Conservation (phyloP, 768 basidiomycete species). For the Lentinula aciculospora region DNA sequence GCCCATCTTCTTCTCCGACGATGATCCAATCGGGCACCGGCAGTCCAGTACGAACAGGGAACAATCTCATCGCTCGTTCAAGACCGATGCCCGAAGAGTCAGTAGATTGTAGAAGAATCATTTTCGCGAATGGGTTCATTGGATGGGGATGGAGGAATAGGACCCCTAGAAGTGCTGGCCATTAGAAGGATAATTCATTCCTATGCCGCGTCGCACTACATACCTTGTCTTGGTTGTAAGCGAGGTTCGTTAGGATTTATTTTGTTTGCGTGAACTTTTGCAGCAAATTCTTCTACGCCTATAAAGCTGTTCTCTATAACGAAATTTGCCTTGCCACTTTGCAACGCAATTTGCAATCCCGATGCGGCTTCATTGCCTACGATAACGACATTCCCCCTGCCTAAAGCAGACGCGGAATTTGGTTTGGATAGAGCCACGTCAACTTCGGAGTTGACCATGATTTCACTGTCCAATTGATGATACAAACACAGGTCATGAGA, state of each 20-base stretch:
- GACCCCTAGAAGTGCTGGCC: slow-evolving; percentile 27
- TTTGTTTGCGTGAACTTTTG: slow-evolving; percentile 22
- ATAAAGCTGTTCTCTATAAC: not conserved
- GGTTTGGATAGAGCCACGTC: slow-evolving; percentile 15
- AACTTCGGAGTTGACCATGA: slow-evolving; percentile 38
- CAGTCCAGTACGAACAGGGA: slow-evolving; percentile 82
- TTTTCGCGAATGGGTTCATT: slow-evolving; percentile 18
- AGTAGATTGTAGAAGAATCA: slow-evolving; percentile 57
- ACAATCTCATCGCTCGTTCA: slow-evolving; percentile 65
- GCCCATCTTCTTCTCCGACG: slow-evolving; percentile 45
- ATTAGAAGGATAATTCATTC: slow-evolving; percentile 6
- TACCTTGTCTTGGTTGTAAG: slow-evolving; percentile 7
- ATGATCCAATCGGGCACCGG: slow-evolving; percentile 76
- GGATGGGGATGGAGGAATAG: slow-evolving; percentile 71
- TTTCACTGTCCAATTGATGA: slow-evolving; percentile 64
- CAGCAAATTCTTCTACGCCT: slow-evolving; percentile 15
- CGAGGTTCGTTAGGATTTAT: slow-evolving; percentile 10
- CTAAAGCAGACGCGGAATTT: slow-evolving; percentile 19
- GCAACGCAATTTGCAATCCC: not conserved
- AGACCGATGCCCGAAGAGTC: slow-evolving; percentile 40
- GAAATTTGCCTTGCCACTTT: not conserved
- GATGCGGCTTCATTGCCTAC: slow-evolving; percentile 38
- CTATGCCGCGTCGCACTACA: slow-evolving; percentile 4
- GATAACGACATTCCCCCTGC: slow-evolving; percentile 50
- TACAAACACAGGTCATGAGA: slow-evolving; percentile 64